Evolutionary conservation across 2,329 filamentous ascomycete genomes (phyloP), one percentile per base, ranked within the genome.

Genomic region (Ascosphaera apis): DNA sequence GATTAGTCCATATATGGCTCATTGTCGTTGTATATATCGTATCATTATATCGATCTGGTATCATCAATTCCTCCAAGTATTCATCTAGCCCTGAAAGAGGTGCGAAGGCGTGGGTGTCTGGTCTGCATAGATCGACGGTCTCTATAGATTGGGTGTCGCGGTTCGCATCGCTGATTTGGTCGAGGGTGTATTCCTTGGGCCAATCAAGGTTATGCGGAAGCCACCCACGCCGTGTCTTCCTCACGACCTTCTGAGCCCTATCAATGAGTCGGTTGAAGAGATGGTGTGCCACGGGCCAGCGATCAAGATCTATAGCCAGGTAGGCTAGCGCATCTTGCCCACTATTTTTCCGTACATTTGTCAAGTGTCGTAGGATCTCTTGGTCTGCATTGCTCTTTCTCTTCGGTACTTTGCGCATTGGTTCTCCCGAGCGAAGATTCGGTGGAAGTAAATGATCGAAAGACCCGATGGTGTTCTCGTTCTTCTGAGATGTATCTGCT

Each of bases 1-100:
- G 43, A 25, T 46, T 54, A 39, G 50, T 47, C 47, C 56, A 56
- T 13, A 60, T 42, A 37, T 60, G 48, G 7, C 49, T 49, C 49
- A 57, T 48, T 25, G 11, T 6, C 21, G 6, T 25, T 25, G 21
- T 25, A 25, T 25, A 25, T 25, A 25, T 11, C 11, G 21, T 25
- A 5, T 5, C 6, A 6, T 25, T 25, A 11, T 25, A 25, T 35
- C 36, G 35, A 35, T 31, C 16, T 19, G 34, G 32, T 23, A 43
- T 28, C 2, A 33, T 34, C 33, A 39, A 40, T 38, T 37, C 41
- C 37, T 42, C 39, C 16, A 36, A 41, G 21, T 41, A 42, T 3
- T 11, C 15, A 35, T 42, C 39, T 33, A 41, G 38, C 27, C 11
- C 6, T 11, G 21, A 25, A 6, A 25, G 21, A 11, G 21, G 21